Base-by-base conservation (phyloP, 2,329 filamentous ascomycete species). In the Daldinia eschscholtzii region DNA sequence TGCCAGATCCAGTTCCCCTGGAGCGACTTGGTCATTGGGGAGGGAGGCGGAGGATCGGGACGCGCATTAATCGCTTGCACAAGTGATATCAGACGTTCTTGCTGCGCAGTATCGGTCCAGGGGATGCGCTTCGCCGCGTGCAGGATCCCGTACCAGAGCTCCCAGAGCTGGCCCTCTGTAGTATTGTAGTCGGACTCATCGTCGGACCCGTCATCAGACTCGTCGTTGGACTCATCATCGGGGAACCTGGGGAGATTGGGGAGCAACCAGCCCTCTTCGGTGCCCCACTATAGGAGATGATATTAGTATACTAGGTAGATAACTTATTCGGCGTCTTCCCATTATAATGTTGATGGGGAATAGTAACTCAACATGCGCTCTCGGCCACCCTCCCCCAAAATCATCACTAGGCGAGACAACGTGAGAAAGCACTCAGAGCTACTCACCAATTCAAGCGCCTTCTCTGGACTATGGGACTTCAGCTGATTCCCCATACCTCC, bases 51-150 rank as follows among this genome's bases (percentile, higher is more conserved):
- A 7, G 73, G 72, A 12, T 73, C 53, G 13, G 70, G 63, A 0
- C 72, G 57, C n/a, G 65, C 56, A 33, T 72, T 60, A 10, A 74
- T 52, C n/a, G 57, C 41, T 2, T 37, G 33, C 12, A 72, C 56
- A 5, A 74, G 67, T 4, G 30, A 33, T 4, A 74, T 28, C 1
- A 73, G 70, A 6, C 59, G 67, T 4, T 62, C 56, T 26, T 70
- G 72, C 10, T 37, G 56, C 10, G 13, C 30, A 2, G 55, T 46
- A 18, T 67, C 53, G 7, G 57, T 35, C 70, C 68, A 74, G 0
- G 66, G 62, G 33, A 70, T 70, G 30, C 66, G 66, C 61, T 67
- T 73, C 4, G 72, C 58, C 4, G 72, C 65, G 59, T 73, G 72
- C 2, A 74, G 50, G n/a, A 74, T 37, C 12, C 63, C 44, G 61